A percentile compares a stretch with the other conserved stretches of the same genome.
These are phyloP conservation scores for Rhynchospora pubera DNA, from an alignment of 176 grass and related monocot species.

Conservation along the genomic window DNA sequence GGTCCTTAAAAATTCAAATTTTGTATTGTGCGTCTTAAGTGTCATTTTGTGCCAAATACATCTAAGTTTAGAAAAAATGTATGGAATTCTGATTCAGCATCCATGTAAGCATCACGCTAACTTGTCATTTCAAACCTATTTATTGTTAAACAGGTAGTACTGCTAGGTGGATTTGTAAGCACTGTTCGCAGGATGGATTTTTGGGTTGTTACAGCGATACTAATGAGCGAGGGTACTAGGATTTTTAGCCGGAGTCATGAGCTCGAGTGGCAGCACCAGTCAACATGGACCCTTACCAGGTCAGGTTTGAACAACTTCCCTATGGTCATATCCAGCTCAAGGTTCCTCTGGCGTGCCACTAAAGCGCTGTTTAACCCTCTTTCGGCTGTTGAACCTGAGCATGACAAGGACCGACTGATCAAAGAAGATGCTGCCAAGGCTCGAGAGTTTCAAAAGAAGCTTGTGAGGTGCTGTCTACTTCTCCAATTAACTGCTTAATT, in stretches of 20 bases:
- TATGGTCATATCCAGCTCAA: constrained; percentile 27
- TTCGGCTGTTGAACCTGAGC: background rate
- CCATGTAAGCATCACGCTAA: too few relatives aligned
- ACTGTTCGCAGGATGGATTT: constrained; percentile 42
- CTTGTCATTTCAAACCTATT: too few relatives aligned
- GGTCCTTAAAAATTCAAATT: too few relatives aligned
- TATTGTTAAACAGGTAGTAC: constrained; percentile 23
- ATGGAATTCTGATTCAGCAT: too few relatives aligned
- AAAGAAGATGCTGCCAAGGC: constrained; percentile 9
- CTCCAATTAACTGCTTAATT: background rate
- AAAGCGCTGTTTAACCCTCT: constrained; percentile 3
- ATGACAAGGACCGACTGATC: background rate
- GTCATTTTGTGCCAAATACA: too few relatives aligned
- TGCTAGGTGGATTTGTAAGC: constrained; percentile 65
- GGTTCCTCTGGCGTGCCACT: constrained; percentile 20
- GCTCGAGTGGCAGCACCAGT: constrained; percentile 72
- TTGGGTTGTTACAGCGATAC: constrained; percentile 42
- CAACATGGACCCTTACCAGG: constrained; percentile 24
- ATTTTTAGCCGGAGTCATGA: constrained; percentile 63
- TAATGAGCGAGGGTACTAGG: constrained; percentile 40
- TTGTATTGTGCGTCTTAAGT: too few relatives aligned
- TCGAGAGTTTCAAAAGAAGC: constrained; percentile 23
- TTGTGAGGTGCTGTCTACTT: constrained; percentile 6
- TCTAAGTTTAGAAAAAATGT: too few relatives aligned
- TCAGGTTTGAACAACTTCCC: background rate